phyloP scores from a whole-genome alignment of 768 basidiomycete species.

The Russula emetica region DNA sequence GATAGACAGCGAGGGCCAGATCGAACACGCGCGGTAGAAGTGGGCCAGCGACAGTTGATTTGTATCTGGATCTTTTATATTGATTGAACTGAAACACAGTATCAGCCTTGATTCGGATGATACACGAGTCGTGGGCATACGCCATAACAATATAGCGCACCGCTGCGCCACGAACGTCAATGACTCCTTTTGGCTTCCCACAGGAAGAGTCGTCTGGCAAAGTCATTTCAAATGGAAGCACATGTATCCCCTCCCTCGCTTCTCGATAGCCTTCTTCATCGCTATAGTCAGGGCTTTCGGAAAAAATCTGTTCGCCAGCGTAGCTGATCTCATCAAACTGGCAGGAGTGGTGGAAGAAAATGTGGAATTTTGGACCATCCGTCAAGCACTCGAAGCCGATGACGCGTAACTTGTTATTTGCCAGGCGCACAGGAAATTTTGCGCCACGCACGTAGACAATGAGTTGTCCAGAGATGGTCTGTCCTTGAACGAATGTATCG shows the following conservation, averaged over 20 bases:
- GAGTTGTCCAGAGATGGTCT: slow-evolving; percentile 62
- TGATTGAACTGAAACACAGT: slow-evolving; percentile 51
- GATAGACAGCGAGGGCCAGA: slow-evolving; percentile 74
- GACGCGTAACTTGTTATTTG: slow-evolving; percentile 72
- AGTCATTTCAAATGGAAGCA: slow-evolving; percentile 66
- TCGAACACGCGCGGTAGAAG: slow-evolving; percentile 77
- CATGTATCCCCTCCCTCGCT: slow-evolving; percentile 62
- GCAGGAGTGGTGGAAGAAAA: slow-evolving; percentile 75
- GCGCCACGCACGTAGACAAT: slow-evolving; percentile 60
- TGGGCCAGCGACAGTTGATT: slow-evolving; percentile 73
- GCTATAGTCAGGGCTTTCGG: slow-evolving; percentile 41
- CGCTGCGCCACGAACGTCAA: slow-evolving; percentile 52
- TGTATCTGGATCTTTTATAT: slow-evolving; percentile 62
- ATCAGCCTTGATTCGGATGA: not conserved
- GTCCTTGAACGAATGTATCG: slow-evolving; percentile 76
- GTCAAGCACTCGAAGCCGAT: slow-evolving; percentile 79
- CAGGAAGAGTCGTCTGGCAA: slow-evolving; percentile 53
- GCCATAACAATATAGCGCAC: slow-evolving; percentile 79
- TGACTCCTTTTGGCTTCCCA: slow-evolving; percentile 55
- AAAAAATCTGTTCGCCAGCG: slow-evolving; percentile 31
- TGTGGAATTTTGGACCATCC: slow-evolving; percentile 55
- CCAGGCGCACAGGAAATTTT: slow-evolving; percentile 57
- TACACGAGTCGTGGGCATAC: slow-evolving; percentile 41
- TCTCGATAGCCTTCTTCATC: slow-evolving; percentile 61
- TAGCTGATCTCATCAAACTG: slow-evolving; percentile 49